Evolutionary conservation across 1,284 basidiomycete species (phyloP).

Genomic region (Apiotrichum mycotoxinovorans): DNA sequence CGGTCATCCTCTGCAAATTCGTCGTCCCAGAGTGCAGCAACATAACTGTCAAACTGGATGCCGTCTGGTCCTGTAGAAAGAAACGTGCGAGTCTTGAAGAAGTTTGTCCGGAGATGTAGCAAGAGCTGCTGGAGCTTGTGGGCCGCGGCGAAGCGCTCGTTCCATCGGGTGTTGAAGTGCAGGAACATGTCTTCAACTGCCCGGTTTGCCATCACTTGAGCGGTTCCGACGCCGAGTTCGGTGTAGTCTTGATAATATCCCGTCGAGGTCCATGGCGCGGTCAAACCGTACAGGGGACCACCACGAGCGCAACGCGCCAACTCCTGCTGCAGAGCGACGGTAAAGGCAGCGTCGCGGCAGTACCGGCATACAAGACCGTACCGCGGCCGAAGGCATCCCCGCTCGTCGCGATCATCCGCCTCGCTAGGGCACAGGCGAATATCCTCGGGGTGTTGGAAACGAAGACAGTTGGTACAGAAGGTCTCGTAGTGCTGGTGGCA

Average conservation of each 20-base stretch:
- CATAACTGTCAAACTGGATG: background rate
- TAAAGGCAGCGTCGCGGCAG: conserved; percentile 20
- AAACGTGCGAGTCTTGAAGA: background rate
- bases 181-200: conserved; percentile 31
- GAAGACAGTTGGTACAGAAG: conserved; percentile 26
- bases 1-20: conserved; percentile 1
- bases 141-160: conserved; percentile 16
- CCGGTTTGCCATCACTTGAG: conserved; percentile 5
- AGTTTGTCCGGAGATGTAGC: background rate
- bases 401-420: conserved; percentile 14
- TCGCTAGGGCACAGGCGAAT: conserved; percentile 4
- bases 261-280: background rate
- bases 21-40: conserved; percentile 3
- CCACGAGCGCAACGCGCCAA: conserved; percentile 20
- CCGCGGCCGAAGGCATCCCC: conserved; percentile 1
- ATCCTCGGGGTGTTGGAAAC: background rate
- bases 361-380: conserved; percentile 11
- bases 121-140: conserved; percentile 17
- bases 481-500: conserved; percentile 21
- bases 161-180: conserved; percentile 24
- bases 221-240: conserved; percentile 8
- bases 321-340: conserved; percentile 3
- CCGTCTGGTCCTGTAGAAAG: background rate
- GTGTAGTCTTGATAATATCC: conserved; percentile 14
- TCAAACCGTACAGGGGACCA: conserved; percentile 6